Evolutionary conservation across 2,329 filamentous ascomycete species (phyloP), one percentile per base, ranked within the genome.

Genomic region (Cercospora zeae-maydis): DNA sequence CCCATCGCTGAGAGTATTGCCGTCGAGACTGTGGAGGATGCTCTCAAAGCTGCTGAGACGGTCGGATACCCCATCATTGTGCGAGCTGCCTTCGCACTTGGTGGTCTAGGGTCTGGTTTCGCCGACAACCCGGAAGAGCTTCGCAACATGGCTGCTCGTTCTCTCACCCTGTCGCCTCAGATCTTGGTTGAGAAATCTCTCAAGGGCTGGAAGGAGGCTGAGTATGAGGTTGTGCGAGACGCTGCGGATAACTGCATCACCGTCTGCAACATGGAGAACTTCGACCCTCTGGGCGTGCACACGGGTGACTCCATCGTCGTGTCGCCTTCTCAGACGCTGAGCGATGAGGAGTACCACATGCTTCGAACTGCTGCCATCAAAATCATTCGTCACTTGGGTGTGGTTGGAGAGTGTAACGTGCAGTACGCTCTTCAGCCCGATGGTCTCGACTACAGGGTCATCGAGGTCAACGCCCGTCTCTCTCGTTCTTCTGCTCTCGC

Each of bases 311-410:
- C 93, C 72, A 99, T 99, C 73, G 95, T 99, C 67, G 93, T 98
- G 64, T 95, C 95, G 42, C 95, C 95, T 55, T 95, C 90, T 80
- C 95, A 99, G 81, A 99, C 95, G 24, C 83, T 99, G 74, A 96
- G 91, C 74, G 95, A 99, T 72, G 95, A 98, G 82, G 95, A 99
- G 79, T 99, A 98, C 78, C 93, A 99, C 83, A 98, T 99, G 95
- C 91, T 99, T 71, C 92, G 95, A 73, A 92, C 92, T 45, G 93
- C 95, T 66, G 92, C 95, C 52, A 97, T 98, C 83, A 98, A 98
- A 84, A 97, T 99, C 74, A 91, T 99, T 72, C 90, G 95, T 67
- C 95, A 99, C 78, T 84, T 99, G 69, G 93, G 93, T 70, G 95
- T 99, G 56, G 93, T 98, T 53, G 95, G 95, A 77, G 95, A 99